Evolutionary conservation across 129 eudicot genomes (phyloP).

Genomic region (Escallonia herrerae): DNA sequence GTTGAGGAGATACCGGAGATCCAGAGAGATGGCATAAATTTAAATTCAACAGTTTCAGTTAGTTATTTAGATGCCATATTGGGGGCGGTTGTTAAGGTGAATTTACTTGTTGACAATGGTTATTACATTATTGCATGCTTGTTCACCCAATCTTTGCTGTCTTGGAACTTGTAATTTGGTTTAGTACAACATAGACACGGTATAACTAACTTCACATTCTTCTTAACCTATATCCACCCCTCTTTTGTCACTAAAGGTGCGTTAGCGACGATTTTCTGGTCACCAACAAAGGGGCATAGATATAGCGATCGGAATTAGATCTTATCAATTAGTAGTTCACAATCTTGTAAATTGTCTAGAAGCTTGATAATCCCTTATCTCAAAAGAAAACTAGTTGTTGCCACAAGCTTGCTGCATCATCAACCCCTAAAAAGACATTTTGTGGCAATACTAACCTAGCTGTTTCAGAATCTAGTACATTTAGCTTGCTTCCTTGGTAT

Average conservation of each 20-base stretch:
- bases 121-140: not conserved
- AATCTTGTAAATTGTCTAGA: too few species aligned
- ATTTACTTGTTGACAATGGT: not conserved
- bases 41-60: conserved; percentile 56
- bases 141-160: not conserved
- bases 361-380: not conserved
- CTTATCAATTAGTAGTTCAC: too few species aligned
- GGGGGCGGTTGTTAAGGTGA: conserved; percentile 77
- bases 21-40: conserved; percentile 92
- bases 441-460: not conserved
- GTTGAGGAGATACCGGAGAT: conserved; percentile 91
- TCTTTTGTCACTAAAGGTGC: too few species aligned
- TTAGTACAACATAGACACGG: too few species aligned
- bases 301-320: too few species aligned
- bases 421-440: too few species aligned
- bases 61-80: conserved; percentile 90
- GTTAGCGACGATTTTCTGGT: too few species aligned
- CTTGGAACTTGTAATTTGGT: too few species aligned
- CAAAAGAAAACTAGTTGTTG: not conserved
- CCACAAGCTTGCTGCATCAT: not conserved
- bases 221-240: too few species aligned
- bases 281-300: too few species aligned
- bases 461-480: not conserved
- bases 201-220: too few species aligned
- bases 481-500: not conserved